Evolutionary conservation across 257 asterid species (phyloP).

Genomic region (Fraxinus pennsylvanica): DNA sequence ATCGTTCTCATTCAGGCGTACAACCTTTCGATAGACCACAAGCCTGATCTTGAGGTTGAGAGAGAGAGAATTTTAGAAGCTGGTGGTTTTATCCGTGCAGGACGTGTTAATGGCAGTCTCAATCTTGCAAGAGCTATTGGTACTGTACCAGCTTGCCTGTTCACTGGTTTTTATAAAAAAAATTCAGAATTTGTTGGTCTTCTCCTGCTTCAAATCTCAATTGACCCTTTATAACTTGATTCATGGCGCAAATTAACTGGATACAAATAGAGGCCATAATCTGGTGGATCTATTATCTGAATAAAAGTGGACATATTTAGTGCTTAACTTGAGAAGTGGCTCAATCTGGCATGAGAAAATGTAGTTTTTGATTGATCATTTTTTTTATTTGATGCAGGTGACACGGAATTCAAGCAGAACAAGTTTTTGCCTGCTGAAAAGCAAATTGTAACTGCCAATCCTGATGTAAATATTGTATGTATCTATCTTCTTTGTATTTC

Average conservation of each 20-base stretch:
- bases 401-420: constrained; percentile 50
- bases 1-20: constrained; percentile 58
- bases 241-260: neutral
- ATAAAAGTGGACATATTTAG: constrained; percentile 13
- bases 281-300: constrained; percentile 4
- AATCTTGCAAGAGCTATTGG: constrained; percentile 98
- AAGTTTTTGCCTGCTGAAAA: constrained; percentile 45
- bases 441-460: constrained; percentile 52
- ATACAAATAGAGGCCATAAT: neutral
- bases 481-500: neutral
- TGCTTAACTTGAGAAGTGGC: neutral
- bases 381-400: constrained; percentile 35
- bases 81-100: constrained; percentile 95
- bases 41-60: constrained; percentile 92
- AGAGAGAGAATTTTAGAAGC: constrained; percentile 86
- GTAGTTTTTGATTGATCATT: neutral
- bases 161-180: too few species aligned
- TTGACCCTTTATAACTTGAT: too few species aligned
- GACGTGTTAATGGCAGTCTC: constrained; percentile 92
- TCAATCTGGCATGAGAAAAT: neutral
- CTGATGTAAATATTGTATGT: constrained; percentile 47
- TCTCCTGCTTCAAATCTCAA: too few species aligned
- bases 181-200: too few species aligned
- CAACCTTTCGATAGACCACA: constrained; percentile 94
- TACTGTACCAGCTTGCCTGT: constrained; percentile 15